Base-by-base conservation (phyloP, 2,329 filamentous ascomycete species). In the Zopfia rhizophila region DNA sequence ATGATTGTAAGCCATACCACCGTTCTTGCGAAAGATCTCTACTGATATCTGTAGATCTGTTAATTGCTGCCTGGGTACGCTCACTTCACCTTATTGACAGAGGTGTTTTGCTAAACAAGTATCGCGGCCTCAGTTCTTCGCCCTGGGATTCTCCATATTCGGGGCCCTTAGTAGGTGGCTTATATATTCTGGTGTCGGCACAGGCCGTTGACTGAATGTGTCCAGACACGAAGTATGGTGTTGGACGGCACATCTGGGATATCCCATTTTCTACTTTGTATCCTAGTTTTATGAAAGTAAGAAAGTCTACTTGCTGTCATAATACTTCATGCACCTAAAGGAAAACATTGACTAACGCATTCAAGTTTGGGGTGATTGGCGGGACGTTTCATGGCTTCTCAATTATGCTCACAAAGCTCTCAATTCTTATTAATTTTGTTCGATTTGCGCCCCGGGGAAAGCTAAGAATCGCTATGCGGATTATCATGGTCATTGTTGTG, bases 401-500 rank as follows among this genome's bases (percentile, higher is more conserved):
- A 6, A 38, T 38, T 25, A 38, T 38, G 35, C 35, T 38, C 35
- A 38, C 35, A 24, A 38, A 38, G 23, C 19, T 38, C 35, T 38
- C 35, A 13, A 23, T 38, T 23, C 35, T 38, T 11, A 38, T 14
- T 13, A 14, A 25, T 21, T 38, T 38, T 17, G 14, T 27, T 38
- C 35, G 35, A 38, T 38, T 38, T 38, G 11, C 18, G 28, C 21
- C 17, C 11, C 14, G 21, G 23, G 19, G 35, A 25, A 25, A 14
- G 14, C 23, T 38, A 21, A 21, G 21, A 24, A 14, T 38, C n/a
- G 35, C 22, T 25, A 16, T 38, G 14, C 28, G 28, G 12, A 38
- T 38, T 17, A 38, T 24, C 22, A 38, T 38, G 23, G 35, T 25
- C 24, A 38, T 38, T 25, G 35, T 38, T 7, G 35, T 27, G n/a